Base-by-base conservation (phyloP, 176 grass and related monocot genomes). In the Aegilops longissima region DNA sequence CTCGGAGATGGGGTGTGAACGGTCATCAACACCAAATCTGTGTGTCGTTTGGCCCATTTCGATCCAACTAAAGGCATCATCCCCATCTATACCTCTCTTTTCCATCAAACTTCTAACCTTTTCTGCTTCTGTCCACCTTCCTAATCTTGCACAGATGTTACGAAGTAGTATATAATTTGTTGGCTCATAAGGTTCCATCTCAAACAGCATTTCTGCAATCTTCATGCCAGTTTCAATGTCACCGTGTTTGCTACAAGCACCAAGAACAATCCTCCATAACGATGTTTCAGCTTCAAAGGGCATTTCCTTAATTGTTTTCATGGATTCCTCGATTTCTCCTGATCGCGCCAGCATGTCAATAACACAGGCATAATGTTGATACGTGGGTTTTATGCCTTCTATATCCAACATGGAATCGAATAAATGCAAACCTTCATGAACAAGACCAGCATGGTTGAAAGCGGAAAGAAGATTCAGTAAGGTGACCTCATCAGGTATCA, bases 311-410 rank as follows among this genome's bases (percentile, higher is more conserved):
- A 90, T 86, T 11, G 47, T 58, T 72, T 33, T 86, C 49, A 90
- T 70, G 51, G 88, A 84, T 78, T 82, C 64, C 9, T 33, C 39
- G 20, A 90, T 90, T 67, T 83, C n/a, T 71, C 84, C 88, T 73
- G 88, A 80, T 72, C 88, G 72, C 9, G 79, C 77, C 49, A 90
- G 49, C 88, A 90, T 90, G 88, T 86, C 88, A 74, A 83, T 66
- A 27, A 83, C 59, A 61, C 88, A 90, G n/a, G 88, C 88, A 83
- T 86, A 90, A 78, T 90, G 84, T 54, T 82, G n/a, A 66, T 90
- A 90, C 0, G 17, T 33, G 24, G 79, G 64, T 78, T 78, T 70
- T 51, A 83, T 72, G 40, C 68, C 72, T 73, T 68, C 73, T 2
- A 29, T 39, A 66, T 64, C 84, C 27, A 71, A 58, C 88, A 86